These are phyloP conservation scores for Papiliotrema laurentii DNA, from an alignment of 1,284 basidiomycete genomes.

Conservation along the genomic window DNA sequence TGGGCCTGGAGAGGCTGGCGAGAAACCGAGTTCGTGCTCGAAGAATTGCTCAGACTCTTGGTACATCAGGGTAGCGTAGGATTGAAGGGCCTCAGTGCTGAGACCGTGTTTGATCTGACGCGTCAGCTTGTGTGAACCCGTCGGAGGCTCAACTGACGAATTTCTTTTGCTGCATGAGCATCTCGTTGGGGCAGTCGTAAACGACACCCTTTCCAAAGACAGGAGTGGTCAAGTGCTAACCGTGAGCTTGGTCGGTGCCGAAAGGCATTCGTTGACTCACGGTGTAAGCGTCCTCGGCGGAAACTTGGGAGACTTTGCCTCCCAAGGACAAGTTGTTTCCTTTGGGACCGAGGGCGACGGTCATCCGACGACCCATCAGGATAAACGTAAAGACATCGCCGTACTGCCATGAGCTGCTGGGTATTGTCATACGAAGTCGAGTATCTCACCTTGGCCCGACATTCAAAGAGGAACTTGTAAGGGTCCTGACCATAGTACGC, in stretches of 20 bases:
- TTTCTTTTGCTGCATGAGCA: constrained; percentile 99
- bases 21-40: constrained; percentile 45
- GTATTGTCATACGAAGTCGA: not conserved
- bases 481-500: constrained; percentile 75
- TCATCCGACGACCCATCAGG: constrained; percentile 81
- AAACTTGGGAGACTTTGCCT: constrained; percentile 85
- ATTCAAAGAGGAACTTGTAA: constrained; percentile 67
- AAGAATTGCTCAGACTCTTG: constrained; percentile 74
- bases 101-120: constrained; percentile 81
- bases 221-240: constrained; percentile 78
- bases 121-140: constrained; percentile 5
- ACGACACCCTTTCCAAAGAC: constrained; percentile 97
- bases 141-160: constrained; percentile 54
- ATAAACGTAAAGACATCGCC: constrained; percentile 89
- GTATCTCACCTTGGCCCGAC: constrained; percentile 70
- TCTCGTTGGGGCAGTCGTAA: constrained; percentile 93
- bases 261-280: constrained; percentile 50
- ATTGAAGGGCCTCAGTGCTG: constrained; percentile 83
- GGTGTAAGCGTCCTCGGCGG: constrained; percentile 94
- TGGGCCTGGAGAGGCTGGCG: constrained; percentile 14
- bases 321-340: constrained; percentile 95
- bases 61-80: constrained; percentile 87
- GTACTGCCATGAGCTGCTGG: constrained; percentile 45
- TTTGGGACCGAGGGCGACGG: constrained; percentile 84
- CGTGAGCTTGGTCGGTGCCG: constrained; percentile 1